A percentile compares a stretch with the other conserved stretches of the same genome.
These are phyloP conservation scores for Diplodia sapinea DNA, from an alignment of 2,329 filamentous ascomycete genomes.

Conservation along the genomic window DNA sequence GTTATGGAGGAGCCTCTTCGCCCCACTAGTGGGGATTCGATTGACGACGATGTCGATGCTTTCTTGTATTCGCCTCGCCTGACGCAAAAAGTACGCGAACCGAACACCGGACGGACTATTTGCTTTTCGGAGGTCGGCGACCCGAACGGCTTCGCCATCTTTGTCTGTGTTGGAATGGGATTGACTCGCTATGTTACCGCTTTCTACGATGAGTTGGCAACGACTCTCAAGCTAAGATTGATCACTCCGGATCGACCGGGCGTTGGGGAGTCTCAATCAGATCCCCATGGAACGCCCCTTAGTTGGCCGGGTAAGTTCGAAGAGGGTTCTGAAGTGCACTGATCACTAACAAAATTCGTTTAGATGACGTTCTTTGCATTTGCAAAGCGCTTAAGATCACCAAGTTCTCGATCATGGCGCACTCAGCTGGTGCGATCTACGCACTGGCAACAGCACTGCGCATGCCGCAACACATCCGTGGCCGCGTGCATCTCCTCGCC, in stretches of 20 bases:
- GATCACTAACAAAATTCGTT: conserved; percentile 43
- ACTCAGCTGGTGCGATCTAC: conserved; percentile 97
- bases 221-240: conserved; percentile 83
- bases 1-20: conserved; percentile 66
- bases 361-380: conserved; percentile 86
- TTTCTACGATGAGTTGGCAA: conserved; percentile 94
- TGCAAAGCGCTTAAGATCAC: conserved; percentile 91
- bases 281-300: conserved; percentile 83
- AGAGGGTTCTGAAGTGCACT: conserved; percentile 36
- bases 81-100: conserved; percentile 86
- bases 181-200: conserved; percentile 93
- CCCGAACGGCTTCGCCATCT: conserved; percentile 85
- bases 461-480: conserved; percentile 94
- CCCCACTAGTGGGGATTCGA: conserved; percentile 79
- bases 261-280: conserved; percentile 87
- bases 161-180: conserved; percentile 98
- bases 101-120: conserved; percentile 83
- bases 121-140: conserved; percentile 98
- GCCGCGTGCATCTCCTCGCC: conserved; percentile 89
- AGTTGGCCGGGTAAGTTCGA: conserved; percentile 81
- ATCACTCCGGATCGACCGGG: conserved; percentile 95
- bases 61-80: conserved; percentile 84
- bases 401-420: conserved; percentile 94
- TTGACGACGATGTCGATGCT: conserved; percentile 84
- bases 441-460: conserved; percentile 91